phyloP scores from a whole-genome alignment of 768 basidiomycete species.

The Pleurotus tuoliensis region DNA sequence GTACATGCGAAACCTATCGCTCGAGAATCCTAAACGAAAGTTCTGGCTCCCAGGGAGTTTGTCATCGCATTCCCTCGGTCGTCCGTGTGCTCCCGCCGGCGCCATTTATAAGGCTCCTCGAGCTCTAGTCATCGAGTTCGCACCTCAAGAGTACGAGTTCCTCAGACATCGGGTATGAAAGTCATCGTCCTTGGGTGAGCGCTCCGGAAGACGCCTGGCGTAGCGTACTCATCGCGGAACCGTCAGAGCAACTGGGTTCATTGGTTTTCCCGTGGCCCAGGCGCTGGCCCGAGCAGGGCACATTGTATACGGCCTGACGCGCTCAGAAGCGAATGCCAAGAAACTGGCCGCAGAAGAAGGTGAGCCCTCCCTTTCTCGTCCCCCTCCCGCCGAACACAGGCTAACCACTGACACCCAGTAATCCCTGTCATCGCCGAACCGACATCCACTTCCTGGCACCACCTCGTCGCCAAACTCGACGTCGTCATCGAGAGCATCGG shows the following conservation, averaged over 20 bases:
- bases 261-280: constrained; percentile 38
- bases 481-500: constrained; percentile 29
- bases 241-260: constrained; percentile 39
- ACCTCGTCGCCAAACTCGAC: constrained; percentile 26
- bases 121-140: no score
- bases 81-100: no score
- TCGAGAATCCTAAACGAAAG: no score
- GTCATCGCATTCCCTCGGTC: no score
- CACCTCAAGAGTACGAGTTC: no score
- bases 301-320: constrained; percentile 40
- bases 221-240: constrained; percentile 15
- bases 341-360: constrained; percentile 36
- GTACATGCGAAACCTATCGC: no score
- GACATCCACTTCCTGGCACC: constrained; percentile 19
- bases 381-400: neutral
- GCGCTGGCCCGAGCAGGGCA: constrained; percentile 43
- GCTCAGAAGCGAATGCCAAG: constrained; percentile 30
- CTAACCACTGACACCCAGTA: constrained; percentile 17
- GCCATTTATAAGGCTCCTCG: no score
- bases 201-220: neutral
- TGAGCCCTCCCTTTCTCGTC: constrained; percentile 6
- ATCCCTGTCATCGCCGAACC: constrained; percentile 28
- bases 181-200: constrained; percentile 23
- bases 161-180: constrained; percentile 14
- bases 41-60: no score